Conservation (phyloP, 495 filamentous ascomycete species). For the Xylaria sp. region DNA sequence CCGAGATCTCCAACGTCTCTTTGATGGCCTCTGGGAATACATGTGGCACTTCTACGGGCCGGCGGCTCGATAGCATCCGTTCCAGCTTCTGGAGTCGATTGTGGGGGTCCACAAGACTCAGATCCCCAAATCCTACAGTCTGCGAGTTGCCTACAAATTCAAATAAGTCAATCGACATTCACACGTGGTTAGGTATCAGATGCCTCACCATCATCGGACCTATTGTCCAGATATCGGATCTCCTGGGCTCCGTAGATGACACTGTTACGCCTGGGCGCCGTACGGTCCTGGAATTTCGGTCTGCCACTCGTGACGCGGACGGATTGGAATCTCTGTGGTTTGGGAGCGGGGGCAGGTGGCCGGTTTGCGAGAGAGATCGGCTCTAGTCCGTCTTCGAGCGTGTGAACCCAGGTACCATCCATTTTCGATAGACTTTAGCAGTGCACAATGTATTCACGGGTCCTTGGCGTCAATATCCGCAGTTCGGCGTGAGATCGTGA, state of each 20-base stretch:
- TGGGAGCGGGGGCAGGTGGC: slow-evolving; percentile 19
- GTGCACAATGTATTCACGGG: not conserved
- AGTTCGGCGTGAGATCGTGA: not conserved
- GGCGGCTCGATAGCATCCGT: slow-evolving; percentile 1
- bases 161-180: not conserved
- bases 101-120: slow-evolving; percentile 25
- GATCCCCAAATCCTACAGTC: slow-evolving; percentile 15
- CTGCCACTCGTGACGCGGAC: slow-evolving; percentile 22
- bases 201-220: slow-evolving; percentile 7
- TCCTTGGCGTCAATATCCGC: not conserved
- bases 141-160: not conserved
- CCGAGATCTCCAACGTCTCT: slow-evolving; percentile 11
- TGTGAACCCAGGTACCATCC: slow-evolving; percentile 26
- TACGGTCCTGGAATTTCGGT: slow-evolving; percentile 16
- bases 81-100: slow-evolving; percentile 23
- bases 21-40: not conserved
- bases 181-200: not conserved
- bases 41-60: not conserved
- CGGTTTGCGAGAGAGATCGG: slow-evolving; percentile 19
- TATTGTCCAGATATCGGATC: slow-evolving; percentile 2
- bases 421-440: slow-evolving; percentile 15
- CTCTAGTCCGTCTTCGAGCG: slow-evolving; percentile 20
- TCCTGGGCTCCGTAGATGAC: slow-evolving; percentile 15
- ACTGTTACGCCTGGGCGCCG: slow-evolving; percentile 10
- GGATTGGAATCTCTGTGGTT: slow-evolving; percentile 28